Conservation (phyloP, 1,139 yeast genomes). For the Taphrina deformans region DNA sequence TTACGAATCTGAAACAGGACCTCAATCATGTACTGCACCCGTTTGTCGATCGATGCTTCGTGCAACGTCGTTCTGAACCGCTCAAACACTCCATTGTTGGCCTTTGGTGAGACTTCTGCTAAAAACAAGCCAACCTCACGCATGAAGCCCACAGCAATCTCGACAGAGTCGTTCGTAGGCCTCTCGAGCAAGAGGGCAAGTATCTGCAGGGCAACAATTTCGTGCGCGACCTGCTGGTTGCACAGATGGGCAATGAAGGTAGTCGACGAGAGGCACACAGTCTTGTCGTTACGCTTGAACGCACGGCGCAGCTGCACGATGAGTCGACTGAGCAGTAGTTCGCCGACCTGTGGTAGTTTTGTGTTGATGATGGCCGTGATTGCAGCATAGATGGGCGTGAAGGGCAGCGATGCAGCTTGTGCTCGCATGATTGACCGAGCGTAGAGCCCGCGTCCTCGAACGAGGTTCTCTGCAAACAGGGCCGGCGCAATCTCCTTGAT, state of each 20-base stretch:
- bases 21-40: slow-evolving; percentile 56
- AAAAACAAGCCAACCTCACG: slow-evolving; percentile 52
- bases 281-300: slow-evolving; percentile 54
- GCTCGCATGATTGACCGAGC: slow-evolving; percentile 59
- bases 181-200: slow-evolving; percentile 58
- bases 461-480: slow-evolving; percentile 57
- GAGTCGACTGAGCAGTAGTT: slow-evolving; percentile 56
- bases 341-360: slow-evolving; percentile 70
- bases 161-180: slow-evolving; percentile 58
- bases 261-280: slow-evolving; percentile 50
- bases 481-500: slow-evolving; percentile 53
- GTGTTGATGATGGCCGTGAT: slow-evolving; percentile 63
- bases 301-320: slow-evolving; percentile 61
- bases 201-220: slow-evolving; percentile 63
- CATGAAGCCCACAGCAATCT: slow-evolving; percentile 52
- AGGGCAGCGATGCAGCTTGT: slow-evolving; percentile 50
- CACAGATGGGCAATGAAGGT: slow-evolving; percentile 63
- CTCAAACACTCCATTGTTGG: slow-evolving; percentile 59
- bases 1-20: slow-evolving; percentile 56
- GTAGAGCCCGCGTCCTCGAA: slow-evolving; percentile 62
- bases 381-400: slow-evolving; percentile 59
- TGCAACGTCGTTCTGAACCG: slow-evolving; percentile 61
- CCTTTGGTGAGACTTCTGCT: slow-evolving; percentile 49
- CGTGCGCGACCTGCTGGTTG: slow-evolving; percentile 66
- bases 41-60: slow-evolving; percentile 53